Base-by-base conservation (phyloP, 1,284 basidiomycete species). In the Neotropicomus parvogracilis region DNA sequence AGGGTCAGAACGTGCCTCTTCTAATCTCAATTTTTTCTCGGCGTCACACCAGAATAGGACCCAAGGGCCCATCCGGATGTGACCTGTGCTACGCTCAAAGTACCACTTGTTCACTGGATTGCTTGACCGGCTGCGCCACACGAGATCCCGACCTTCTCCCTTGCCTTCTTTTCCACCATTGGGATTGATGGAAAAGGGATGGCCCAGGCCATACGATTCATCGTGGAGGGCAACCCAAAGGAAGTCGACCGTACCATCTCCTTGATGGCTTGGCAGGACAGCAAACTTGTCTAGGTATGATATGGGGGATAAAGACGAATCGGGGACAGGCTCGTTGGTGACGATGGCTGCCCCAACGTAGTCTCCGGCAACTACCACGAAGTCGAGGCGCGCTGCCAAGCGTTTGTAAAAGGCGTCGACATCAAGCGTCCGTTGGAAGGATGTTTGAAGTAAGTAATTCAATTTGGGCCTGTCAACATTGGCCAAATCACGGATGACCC, bases 61-160 rank as follows among this genome's bases (percentile, higher is more conserved):
- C 94, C 91, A 98, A 34, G 78, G 72, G 19, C 83, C 87, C 70
- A 91, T 79, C 46, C 89, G 79, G 31, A 94, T 58, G 68, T 97
- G 95, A 9, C 97, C 97, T 38, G 88, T 91, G 63, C 85, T 89
- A 29, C 97, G 83, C 67, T 99, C 97, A 60, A 93, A 97, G 71
- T 99, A 99, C 97, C 97, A 99, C 69, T 95, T 95, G 71, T 99
- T 99, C 47, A 99, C 85, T 0, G 94, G 94, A 67, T 99, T 99
- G 69, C 95, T 80, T 10, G 85, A 79, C 47, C 97, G 80, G 60
- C 85, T 89, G 52, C 97, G 83, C 95, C 95, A 99, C 26, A 99
- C 92, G 48, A 99, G 78, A 67, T 99, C 95, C 35, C 85, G 77
- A n/a, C 94, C 94, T 62, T 85, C 79, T 26, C 95, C 97, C 52